Evolutionary conservation across 2,329 filamentous ascomycete genomes (phyloP).

Genomic region (Hymenoscyphus linearis): DNA sequence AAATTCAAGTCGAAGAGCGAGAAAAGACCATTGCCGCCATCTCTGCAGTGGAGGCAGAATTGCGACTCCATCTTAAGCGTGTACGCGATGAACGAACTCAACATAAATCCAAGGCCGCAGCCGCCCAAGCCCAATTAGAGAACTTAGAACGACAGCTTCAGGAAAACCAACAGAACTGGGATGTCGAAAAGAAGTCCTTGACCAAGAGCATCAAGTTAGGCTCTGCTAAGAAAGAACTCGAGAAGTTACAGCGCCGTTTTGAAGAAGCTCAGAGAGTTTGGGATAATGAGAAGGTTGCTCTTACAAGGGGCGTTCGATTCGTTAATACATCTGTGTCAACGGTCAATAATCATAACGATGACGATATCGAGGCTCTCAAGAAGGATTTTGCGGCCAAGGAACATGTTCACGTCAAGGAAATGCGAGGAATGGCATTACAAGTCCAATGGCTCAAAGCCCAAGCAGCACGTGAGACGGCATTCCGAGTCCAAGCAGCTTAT

Average conservation of each 20-base stretch:
- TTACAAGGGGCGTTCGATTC: conserved; percentile 32
- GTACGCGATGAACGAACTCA: conserved; percentile 60
- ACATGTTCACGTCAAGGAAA: conserved; percentile 65
- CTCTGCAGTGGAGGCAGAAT: conserved; percentile 49
- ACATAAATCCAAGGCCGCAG: conserved; percentile 20
- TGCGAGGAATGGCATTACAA: conserved; percentile 80
- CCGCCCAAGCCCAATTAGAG: conserved; percentile 22
- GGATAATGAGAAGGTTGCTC: neutral
- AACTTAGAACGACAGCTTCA: conserved; percentile 35
- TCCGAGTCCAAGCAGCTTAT: conserved; percentile 75
- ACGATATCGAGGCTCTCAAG: conserved; percentile 35
- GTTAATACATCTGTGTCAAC: conserved; percentile 34
- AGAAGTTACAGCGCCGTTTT: neutral
- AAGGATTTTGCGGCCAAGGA: conserved; percentile 40
- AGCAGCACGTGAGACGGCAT: conserved; percentile 71
- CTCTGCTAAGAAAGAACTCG: neutral
- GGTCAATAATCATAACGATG: conserved; percentile 32
- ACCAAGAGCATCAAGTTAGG: neutral
- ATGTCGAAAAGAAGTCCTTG: conserved; percentile 39
- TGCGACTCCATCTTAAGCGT: conserved; percentile 64
- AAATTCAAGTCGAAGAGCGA: conserved; percentile 65
- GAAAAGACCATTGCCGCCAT: conserved; percentile 58
- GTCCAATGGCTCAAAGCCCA: conserved; percentile 85
- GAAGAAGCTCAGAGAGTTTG: neutral
- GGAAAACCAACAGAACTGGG: conserved; percentile 37